Evolutionary conservation across 352 stramenopile species (phyloP).

Genomic region (Phytophthora podocarpi): DNA sequence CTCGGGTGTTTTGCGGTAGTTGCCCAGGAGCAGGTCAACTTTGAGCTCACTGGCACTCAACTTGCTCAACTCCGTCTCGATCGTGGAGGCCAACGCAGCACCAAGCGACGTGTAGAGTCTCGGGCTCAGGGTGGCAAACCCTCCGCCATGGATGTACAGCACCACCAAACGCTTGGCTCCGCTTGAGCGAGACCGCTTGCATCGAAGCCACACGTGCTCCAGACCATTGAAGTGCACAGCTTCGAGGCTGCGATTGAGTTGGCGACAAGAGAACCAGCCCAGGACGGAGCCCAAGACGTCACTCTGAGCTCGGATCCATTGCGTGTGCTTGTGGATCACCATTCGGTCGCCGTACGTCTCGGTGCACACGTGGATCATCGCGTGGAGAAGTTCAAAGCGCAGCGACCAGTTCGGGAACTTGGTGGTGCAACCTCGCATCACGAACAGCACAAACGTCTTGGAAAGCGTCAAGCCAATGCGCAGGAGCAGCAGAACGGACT

Average conservation of each 20-base stretch:
- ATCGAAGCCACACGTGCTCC: constrained; percentile 50
- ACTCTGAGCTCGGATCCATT: constrained; percentile 28
- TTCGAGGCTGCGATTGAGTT: constrained; percentile 23
- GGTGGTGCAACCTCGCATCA: constrained; percentile 20
- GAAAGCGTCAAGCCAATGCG: neutral
- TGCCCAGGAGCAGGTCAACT: constrained; percentile 49
- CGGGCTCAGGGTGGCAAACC: constrained; percentile 44
- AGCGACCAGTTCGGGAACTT: constrained; percentile 45
- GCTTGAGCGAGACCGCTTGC: neutral
- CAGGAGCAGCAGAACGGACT: constrained; percentile 15
- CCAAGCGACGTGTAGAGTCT: constrained; percentile 44
- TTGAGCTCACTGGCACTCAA: neutral
- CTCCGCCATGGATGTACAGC: constrained; percentile 53
- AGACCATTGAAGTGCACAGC: constrained; percentile 41
- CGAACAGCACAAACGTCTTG: constrained; percentile 11
- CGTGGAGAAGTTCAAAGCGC: constrained; percentile 37
- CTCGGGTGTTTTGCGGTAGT: constrained; percentile 61
- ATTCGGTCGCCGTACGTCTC: constrained; percentile 21
- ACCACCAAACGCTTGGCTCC: constrained; percentile 34
- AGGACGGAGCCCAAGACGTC: constrained; percentile 29
- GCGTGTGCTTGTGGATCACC: constrained; percentile 16
- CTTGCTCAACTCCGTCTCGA: constrained; percentile 25
- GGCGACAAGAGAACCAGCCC: constrained; percentile 23
- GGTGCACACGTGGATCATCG: constrained; percentile 20
- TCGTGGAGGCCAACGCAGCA: constrained; percentile 21